phyloP scores from a whole-genome alignment of 1,139 yeast species.

The Candida albicans region DNA sequence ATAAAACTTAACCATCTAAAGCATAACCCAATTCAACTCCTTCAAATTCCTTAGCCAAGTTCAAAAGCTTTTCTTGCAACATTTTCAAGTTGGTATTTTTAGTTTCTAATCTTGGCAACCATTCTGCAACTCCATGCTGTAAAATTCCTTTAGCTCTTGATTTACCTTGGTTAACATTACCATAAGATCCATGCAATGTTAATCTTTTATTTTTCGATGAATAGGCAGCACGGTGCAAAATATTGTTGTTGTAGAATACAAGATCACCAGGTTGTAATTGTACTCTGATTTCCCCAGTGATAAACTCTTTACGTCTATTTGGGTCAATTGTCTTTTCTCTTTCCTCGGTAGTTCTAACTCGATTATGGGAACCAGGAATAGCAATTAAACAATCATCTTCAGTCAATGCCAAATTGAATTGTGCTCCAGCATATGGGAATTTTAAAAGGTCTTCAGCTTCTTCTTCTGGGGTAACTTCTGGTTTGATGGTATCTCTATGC shows the following conservation, averaged over 20 bases:
- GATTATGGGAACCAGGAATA: conserved; percentile 50
- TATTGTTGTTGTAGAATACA: conserved; percentile 55
- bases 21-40: conserved; percentile 45
- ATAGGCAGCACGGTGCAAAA: conserved; percentile 53
- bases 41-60: conserved; percentile 40
- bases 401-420: conserved; percentile 54
- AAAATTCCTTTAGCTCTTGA: conserved; percentile 52
- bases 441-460: conserved; percentile 40
- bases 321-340: conserved; percentile 39
- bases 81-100: conserved; percentile 32
- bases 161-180: conserved; percentile 45
- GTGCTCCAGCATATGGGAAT: conserved; percentile 54
- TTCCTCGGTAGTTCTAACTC: conserved; percentile 50
- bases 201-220: conserved; percentile 41
- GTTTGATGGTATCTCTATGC: conserved; percentile 57
- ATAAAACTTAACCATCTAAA: conserved; percentile 35
- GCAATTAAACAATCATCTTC: conserved; percentile 52
- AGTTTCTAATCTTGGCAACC: conserved; percentile 48
- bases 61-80: conserved; percentile 37
- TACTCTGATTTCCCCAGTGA: conserved; percentile 44
- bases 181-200: conserved; percentile 57
- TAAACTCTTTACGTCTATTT: conserved; percentile 36
- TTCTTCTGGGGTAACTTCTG: conserved; percentile 49
- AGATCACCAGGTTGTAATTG: conserved; percentile 54
- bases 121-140: conserved; percentile 55